These are phyloP conservation scores for Acorus calamus DNA, from an alignment of 106 monocot genomes.

Conservation along the genomic window DNA sequence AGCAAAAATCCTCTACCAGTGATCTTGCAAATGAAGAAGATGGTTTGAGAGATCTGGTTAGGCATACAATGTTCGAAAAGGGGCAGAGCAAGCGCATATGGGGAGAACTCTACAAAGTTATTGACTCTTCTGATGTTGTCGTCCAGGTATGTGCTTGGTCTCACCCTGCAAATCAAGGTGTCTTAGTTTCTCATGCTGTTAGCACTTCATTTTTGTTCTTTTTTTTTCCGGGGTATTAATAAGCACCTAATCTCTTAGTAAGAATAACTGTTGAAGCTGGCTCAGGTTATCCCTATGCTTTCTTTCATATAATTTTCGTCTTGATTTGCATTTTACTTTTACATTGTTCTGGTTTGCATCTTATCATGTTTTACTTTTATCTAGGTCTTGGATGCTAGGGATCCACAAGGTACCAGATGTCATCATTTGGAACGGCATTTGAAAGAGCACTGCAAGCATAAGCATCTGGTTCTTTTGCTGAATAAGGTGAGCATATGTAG, in stretches of 20 bases:
- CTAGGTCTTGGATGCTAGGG: slow-evolving; percentile 94
- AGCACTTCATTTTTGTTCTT: too few relatives aligned
- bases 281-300: not conserved
- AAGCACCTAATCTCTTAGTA: too few relatives aligned
- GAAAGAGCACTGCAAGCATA: slow-evolving; percentile 85
- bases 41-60: slow-evolving; percentile 74
- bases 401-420: slow-evolving; percentile 90
- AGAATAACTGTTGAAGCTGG: too few relatives aligned
- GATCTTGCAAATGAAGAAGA: slow-evolving; percentile 52
- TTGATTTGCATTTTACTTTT: not conserved
- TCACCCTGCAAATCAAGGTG: not conserved
- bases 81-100: slow-evolving; percentile 98
- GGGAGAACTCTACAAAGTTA: slow-evolving; percentile 97
- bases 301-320: not conserved
- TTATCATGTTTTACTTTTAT: not conserved
- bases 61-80: slow-evolving; percentile 97
- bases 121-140: slow-evolving; percentile 96
- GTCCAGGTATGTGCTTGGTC: slow-evolving; percentile 47
- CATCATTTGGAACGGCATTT: slow-evolving; percentile 87
- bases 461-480: slow-evolving; percentile 83
- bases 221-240: too few relatives aligned
- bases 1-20: slow-evolving; percentile 42
- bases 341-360: too few relatives aligned
- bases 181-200: too few relatives aligned
- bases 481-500: slow-evolving; percentile 52